Base-by-base conservation (phyloP, 2,329 filamentous ascomycete genomes). In the Diaporthe ampelina region DNA sequence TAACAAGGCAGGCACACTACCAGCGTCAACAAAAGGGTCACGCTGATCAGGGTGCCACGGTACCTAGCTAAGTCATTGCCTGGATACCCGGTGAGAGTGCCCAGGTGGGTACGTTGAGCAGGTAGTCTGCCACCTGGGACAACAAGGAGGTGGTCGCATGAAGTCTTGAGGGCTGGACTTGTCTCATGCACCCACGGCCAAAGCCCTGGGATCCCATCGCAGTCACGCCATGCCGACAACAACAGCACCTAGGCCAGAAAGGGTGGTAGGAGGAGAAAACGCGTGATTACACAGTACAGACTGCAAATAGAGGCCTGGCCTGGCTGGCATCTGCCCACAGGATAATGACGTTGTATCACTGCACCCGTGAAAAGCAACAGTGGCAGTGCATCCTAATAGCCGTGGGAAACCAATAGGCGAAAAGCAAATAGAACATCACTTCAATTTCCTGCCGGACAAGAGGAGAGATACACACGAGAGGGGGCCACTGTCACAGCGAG, bases 271-370 rank as follows among this genome's bases (percentile, higher is more conserved):
- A 24, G 48, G 37, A 32, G 52, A 17, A 48, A 58, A 70, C 50
- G 35, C 43, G 35, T 52, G 57, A 52, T 63, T n/a, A 24, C 29
- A 32, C 29, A 7, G 29, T 32, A 5, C 4, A 61, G n/a, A 37
- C 56, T 56, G 6, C 24, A 45, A 57, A 40, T 37, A 6, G 29
- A 21, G n/a, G 69, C 19, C 57, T 72, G 69, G 69, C 19, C 57
- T 40, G 37, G 37, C 40, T 72, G 70, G 57, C 57, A 72, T 21
- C 26, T 21, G 43, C 40, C 32, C 48, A 17, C 35, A n/a, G 50
- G 52, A 45, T 52, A 50, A 70, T 70, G 72, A 70, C 56, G 52
- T 73, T 68, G 72, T 74, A 56, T 61, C 67, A 71, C 45, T 71
- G 54, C 61, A 52, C 37, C 40, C 70, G 61, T 57, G 65, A 70